A percentile compares a stretch with the other conserved stretches of the same genome.
Evolutionary conservation across 495 filamentous ascomycete species (phyloP).

Genomic region (Achaetomiella virescens): DNA sequence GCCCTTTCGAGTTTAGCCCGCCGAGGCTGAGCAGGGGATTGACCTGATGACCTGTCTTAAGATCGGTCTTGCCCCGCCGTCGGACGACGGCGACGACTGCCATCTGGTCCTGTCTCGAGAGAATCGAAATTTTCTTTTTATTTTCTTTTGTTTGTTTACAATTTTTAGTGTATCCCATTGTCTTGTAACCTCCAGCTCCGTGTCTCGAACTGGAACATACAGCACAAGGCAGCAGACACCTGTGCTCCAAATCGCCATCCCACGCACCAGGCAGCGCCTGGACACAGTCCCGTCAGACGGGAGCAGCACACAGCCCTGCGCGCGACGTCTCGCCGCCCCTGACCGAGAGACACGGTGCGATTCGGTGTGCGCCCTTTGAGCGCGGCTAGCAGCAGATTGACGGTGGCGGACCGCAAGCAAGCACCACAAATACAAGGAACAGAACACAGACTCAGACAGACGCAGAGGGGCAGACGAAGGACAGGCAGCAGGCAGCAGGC

Average conservation of each 20-base stretch:
- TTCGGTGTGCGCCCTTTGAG: background rate
- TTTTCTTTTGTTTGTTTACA: no score
- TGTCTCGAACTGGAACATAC: no score
- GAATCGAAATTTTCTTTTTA: background rate
- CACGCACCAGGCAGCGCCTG: background rate
- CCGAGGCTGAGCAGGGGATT: constrained; percentile 15
- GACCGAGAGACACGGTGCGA: background rate
- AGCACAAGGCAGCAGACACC: no score
- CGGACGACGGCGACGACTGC: background rate
- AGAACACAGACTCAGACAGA: background rate
- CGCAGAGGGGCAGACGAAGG: background rate
- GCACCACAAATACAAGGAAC: background rate
- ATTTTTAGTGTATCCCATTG: no score
- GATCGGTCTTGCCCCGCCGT: constrained; percentile 6
- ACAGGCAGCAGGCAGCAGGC: background rate
- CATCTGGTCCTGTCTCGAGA: background rate
- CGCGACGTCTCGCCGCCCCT: constrained; percentile 5
- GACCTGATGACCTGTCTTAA: constrained; percentile 1
- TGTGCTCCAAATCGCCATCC: background rate
- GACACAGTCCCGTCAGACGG: background rate
- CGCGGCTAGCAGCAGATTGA: constrained; percentile 3
- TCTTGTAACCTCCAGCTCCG: no score
- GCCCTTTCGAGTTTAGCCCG: constrained; percentile 28
- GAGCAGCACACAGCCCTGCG: background rate
- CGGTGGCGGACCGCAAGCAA: constrained; percentile 1